Percentiles rank a stretch among this genome's conserved stretches.
Evolutionary conservation across 495 filamentous ascomycete species (phyloP).

Genomic region (Penicillium herquei): DNA sequence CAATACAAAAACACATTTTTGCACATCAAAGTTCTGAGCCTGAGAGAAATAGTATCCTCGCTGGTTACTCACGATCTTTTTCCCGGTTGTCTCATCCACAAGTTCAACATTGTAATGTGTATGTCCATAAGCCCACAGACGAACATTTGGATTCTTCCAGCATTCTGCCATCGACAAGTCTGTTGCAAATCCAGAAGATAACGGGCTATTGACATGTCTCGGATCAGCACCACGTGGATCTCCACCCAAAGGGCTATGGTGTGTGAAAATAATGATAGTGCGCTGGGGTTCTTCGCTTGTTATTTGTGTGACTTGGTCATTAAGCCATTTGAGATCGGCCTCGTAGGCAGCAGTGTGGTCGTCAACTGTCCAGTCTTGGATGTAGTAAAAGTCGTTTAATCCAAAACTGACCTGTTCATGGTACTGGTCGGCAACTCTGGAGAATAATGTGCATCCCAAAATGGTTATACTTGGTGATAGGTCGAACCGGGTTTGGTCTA

Average conservation of each 20-base stretch:
- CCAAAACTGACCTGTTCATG: slow-evolving; percentile 25
- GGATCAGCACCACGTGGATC: slow-evolving; percentile 39
- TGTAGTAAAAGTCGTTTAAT: slow-evolving; percentile 52
- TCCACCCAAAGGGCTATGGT: slow-evolving; percentile 45
- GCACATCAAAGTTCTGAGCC: slow-evolving; percentile 24
- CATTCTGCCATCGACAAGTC: slow-evolving; percentile 46
- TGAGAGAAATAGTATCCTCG: slow-evolving; percentile 38
- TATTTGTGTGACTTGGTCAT: slow-evolving; percentile 40
- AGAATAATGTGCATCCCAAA: slow-evolving; percentile 44
- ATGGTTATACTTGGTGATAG: slow-evolving; percentile 36
- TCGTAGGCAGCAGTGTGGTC: slow-evolving; percentile 38
- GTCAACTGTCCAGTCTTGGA: slow-evolving; percentile 45
- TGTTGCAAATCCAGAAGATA: slow-evolving; percentile 44
- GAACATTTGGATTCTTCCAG: slow-evolving; percentile 42
- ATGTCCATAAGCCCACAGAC: slow-evolving; percentile 57
- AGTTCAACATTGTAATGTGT: slow-evolving; percentile 55
- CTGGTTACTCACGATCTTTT: slow-evolving; percentile 37
- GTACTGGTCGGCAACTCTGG: slow-evolving; percentile 19
- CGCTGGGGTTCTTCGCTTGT: slow-evolving; percentile 30
- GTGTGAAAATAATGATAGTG: slow-evolving; percentile 50
- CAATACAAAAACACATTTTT: slow-evolving; percentile 20
- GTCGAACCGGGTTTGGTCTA: slow-evolving; percentile 30
- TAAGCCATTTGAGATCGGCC: slow-evolving; percentile 51
- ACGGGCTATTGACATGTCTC: slow-evolving; percentile 35
- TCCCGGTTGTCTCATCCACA: slow-evolving; percentile 23